Base-by-base conservation (phyloP, 345 rosid species). In the Raphanus raphanistrum region DNA sequence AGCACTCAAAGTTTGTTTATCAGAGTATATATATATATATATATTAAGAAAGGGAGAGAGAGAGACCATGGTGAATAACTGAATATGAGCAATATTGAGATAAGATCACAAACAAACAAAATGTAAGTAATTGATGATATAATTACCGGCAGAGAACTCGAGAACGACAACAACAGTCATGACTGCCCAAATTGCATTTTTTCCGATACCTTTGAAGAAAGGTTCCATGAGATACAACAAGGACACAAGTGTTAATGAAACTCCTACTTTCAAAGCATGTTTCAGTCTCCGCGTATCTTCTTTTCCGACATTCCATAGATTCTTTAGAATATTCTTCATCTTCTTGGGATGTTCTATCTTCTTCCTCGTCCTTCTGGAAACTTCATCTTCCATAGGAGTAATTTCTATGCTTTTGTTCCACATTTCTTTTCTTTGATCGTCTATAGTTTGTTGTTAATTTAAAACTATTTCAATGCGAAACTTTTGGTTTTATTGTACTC, bases 141-240 rank as follows among this genome's bases (percentile, higher is more conserved):
- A 26, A n/a, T 67, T 41, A 88, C 97, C 97, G 17, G 87, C 91
- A 35, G 94, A 88, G 83, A 88, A 92, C 80, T 90, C 98, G 3
- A 90, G 87, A 64, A 90, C 98, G 43, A 92, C 94, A 29, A 92
- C 96, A 36, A 92, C 96, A 50, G 98, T 90, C 92, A 90, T 89
- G 77, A 89, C 92, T 21, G 96, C 92, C 96, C 97, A 89, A 15
- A 90, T 87, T 16, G 96, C 90, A 80, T 73, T 86, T 35, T 79
- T 69, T 0, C 94, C 97, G 4, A 90, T 70, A 21, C 87, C 86
- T 79, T 88, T 68, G 58, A 79, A 89, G 82, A 90, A 52, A 6
- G 94, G 96, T 83, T 88, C 88, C 71, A 86, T 45, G 59, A 92
- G 75, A 70, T 89, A 94, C 72, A 89, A 31, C 58, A 89, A 45